These are phyloP conservation scores for Starmerella apis DNA, from an alignment of 805 yeast species.

Conservation along the genomic window DNA sequence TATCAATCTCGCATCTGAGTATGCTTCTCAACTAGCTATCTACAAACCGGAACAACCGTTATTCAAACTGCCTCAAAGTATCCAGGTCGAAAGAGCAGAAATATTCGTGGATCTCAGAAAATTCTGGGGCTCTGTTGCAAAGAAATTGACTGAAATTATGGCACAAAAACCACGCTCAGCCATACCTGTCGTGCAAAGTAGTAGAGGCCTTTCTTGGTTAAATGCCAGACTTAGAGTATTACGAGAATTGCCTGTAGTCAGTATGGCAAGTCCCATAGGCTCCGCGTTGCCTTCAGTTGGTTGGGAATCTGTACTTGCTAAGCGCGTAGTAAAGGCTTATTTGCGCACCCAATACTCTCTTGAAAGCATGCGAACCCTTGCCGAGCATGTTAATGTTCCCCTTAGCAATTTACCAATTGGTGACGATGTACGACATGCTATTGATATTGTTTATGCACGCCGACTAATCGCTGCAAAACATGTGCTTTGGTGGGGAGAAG, in stretches of 20 bases:
- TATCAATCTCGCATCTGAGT: slow-evolving; percentile 11
- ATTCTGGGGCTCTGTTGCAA: slow-evolving; percentile 49
- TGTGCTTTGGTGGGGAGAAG: slow-evolving; percentile 87
- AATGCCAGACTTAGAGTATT: slow-evolving; percentile 12
- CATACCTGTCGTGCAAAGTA: slow-evolving; percentile 64
- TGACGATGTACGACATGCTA: slow-evolving; percentile 63
- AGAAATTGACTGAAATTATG: slow-evolving; percentile 44
- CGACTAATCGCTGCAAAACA: slow-evolving; percentile 52
- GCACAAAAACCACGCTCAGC: slow-evolving; percentile 54
- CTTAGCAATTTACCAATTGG: slow-evolving; percentile 65
- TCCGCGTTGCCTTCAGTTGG: slow-evolving; percentile 20
- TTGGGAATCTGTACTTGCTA: slow-evolving; percentile 40
- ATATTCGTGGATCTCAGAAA: slow-evolving; percentile 40
- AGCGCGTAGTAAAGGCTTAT: slow-evolving; percentile 57
- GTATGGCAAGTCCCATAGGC: slow-evolving; percentile 1
- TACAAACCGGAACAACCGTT: slow-evolving; percentile 26
- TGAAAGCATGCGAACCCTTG: slow-evolving; percentile 49
- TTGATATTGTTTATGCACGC: slow-evolving; percentile 82
- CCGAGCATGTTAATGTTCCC: slow-evolving; percentile 72
- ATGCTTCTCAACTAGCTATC: slow-evolving; percentile 12
- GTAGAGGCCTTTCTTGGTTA: slow-evolving; percentile 38
- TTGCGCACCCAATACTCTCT: slow-evolving; percentile 67
- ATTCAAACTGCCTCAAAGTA: slow-evolving; percentile 43
- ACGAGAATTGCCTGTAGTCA: slow-evolving; percentile 13
- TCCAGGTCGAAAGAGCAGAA: slow-evolving; percentile 47